phyloP scores from a whole-genome alignment of 352 stramenopile genomes.

The Thraustochytrium sp. region DNA sequence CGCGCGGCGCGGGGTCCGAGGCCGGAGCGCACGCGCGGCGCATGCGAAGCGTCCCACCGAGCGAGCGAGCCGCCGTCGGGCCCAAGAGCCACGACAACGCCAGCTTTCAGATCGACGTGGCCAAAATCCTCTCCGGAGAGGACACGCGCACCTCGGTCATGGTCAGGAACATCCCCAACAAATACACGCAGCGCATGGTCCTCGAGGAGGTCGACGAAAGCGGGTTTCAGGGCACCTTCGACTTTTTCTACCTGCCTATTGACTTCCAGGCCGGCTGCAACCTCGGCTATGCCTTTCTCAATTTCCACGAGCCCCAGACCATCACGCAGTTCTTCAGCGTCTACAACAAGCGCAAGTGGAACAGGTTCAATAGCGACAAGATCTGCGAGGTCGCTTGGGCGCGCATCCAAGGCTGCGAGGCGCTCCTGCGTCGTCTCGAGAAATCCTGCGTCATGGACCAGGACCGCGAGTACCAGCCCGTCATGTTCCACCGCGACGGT shows the following conservation, averaged over 20 bases:
- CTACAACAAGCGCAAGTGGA: slow-evolving; percentile 68
- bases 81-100: background rate
- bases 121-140: slow-evolving; percentile 54
- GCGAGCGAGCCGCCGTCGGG: background rate
- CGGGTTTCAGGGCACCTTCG: slow-evolving; percentile 76
- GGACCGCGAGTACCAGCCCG: slow-evolving; percentile 79
- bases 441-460: slow-evolving; percentile 92
- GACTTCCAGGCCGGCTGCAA: slow-evolving; percentile 99
- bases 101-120: slow-evolving; percentile 39
- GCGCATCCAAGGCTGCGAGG: slow-evolving; percentile 87
- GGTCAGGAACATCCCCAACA: slow-evolving; percentile 99
- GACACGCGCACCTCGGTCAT: slow-evolving; percentile 97
- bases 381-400: slow-evolving; percentile 97
- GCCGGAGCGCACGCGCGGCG: background rate
- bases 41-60: background rate
- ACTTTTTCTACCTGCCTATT: slow-evolving; percentile 99
- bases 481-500: slow-evolving; percentile 66
- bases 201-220: slow-evolving; percentile 90
- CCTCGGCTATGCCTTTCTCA: slow-evolving; percentile 99
- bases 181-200: slow-evolving; percentile 99
- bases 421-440: slow-evolving; percentile 97
- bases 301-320: slow-evolving; percentile 84
- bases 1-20: background rate
- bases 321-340: slow-evolving; percentile 50
- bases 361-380: slow-evolving; percentile 98